phyloP scores from a whole-genome alignment of 2,329 filamentous ascomycete species.

The Fusarium luffae region DNA sequence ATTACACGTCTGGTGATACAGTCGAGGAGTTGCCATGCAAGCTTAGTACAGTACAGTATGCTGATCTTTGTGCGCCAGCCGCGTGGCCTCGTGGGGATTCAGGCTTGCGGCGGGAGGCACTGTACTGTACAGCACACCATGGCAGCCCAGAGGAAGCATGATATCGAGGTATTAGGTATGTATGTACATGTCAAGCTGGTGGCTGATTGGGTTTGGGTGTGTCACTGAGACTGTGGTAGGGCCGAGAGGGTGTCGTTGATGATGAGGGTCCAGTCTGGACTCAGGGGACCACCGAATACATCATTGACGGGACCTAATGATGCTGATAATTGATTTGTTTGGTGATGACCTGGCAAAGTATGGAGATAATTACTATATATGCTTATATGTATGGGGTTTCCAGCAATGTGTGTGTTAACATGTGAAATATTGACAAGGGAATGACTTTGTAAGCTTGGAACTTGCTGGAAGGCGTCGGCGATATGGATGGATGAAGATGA shows the following conservation, averaged over 20 bases:
- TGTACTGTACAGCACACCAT: background rate
- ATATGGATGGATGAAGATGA: conserved; percentile 14
- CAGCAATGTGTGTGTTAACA: conserved; percentile 1
- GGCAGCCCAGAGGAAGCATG: background rate
- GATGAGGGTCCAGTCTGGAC: conserved; percentile 6
- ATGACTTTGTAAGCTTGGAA: conserved; percentile 10
- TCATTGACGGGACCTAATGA: conserved; percentile 19
- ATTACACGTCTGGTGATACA: conserved; percentile 1
- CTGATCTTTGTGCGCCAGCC: conserved; percentile 16
- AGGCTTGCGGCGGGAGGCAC: background rate
- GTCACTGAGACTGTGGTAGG: conserved; percentile 24
- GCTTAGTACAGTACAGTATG: background rate
- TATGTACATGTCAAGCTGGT: background rate
- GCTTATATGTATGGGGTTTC: background rate
- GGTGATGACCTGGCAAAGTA: conserved; percentile 16
- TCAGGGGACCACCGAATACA: conserved; percentile 5
- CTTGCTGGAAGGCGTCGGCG: conserved; percentile 16
- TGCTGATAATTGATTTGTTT: conserved; percentile 4
- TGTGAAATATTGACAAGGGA: conserved; percentile 21
- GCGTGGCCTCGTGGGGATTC: conserved; percentile 6
- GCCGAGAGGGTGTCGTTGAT: conserved; percentile 19
- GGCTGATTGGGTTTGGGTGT: conserved; percentile 2
- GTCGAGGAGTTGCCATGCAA: background rate
- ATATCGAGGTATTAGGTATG: background rate
- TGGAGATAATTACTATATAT: background rate